These are phyloP conservation scores for Fusarium pininemorale DNA, from an alignment of 2,329 filamentous ascomycete species.

Conservation along the genomic window DNA sequence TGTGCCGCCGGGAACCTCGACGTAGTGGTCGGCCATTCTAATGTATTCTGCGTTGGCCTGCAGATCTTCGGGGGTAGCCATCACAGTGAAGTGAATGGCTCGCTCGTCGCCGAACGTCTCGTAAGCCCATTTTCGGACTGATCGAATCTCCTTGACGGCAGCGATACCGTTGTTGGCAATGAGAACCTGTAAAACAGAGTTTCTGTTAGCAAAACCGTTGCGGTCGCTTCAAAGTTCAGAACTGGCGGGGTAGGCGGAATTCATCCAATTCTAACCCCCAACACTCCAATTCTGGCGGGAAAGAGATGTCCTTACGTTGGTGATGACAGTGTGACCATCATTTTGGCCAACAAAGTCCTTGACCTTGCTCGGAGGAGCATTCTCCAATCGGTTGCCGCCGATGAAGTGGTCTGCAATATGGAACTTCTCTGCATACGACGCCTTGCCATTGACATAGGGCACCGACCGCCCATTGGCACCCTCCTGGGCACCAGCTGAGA, in stretches of 20 bases:
- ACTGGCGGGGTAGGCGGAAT: constrained; percentile 13
- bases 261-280: neutral
- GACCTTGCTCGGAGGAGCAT: constrained; percentile 83
- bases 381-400: constrained; percentile 87
- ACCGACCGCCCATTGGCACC: constrained; percentile 59
- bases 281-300: neutral
- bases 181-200: constrained; percentile 71
- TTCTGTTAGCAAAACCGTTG: constrained; percentile 20
- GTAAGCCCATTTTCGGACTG: constrained; percentile 99
- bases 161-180: constrained; percentile 99
- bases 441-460: constrained; percentile 64
- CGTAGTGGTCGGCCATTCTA: constrained; percentile 99
- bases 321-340: constrained; percentile 97
- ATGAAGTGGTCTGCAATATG: constrained; percentile 93
- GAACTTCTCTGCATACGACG: constrained; percentile 81
- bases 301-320: constrained; percentile 74
- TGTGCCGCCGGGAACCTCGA: constrained; percentile 97
- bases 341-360: constrained; percentile 94
- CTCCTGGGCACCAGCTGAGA: constrained; percentile 51
- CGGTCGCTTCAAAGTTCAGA: neutral
- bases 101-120: constrained; percentile 98
- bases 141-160: constrained; percentile 98
- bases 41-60: constrained; percentile 99
- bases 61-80: constrained; percentile 98
- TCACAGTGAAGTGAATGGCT: constrained; percentile 98